phyloP scores from a whole-genome alignment of 139 green algal species.

The Yamagishiella unicocca region DNA sequence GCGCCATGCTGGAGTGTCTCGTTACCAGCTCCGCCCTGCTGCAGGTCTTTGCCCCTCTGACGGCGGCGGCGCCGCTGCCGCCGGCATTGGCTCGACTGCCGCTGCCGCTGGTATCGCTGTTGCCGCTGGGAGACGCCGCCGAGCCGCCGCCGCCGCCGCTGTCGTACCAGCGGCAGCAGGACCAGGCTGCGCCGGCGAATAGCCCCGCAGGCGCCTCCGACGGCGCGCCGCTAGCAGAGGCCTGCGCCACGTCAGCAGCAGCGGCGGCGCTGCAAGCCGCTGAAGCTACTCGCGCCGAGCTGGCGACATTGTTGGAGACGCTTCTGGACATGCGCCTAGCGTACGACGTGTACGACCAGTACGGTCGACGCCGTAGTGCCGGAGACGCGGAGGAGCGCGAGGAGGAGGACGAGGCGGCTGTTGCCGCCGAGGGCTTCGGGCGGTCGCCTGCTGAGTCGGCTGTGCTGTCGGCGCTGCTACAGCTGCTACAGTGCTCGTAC shows the following conservation, averaged over 20 bases:
- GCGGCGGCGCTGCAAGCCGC: neutral
- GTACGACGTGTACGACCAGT: constrained; percentile 33
- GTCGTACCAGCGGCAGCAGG: no score
- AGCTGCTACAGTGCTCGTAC: constrained; percentile 70
- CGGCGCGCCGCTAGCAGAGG: constrained; percentile 44
- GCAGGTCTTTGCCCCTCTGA: constrained; percentile 23
- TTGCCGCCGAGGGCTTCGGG: neutral
- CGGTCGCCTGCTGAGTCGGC: neutral
- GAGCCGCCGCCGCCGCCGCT: neutral
- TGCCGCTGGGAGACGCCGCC: constrained; percentile 7
- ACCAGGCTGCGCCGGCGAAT: no score
- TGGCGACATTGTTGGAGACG: constrained; percentile 68
- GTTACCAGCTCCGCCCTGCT: neutral
- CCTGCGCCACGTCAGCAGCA: neutral
- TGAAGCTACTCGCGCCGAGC: constrained; percentile 53
- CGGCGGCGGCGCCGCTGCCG: constrained; percentile 46
- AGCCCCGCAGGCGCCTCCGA: constrained; percentile 28
- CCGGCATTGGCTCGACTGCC: constrained; percentile 13
- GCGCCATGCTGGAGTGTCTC: constrained; percentile 7
- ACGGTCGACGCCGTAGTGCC: neutral
- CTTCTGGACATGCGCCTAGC: constrained; percentile 64
- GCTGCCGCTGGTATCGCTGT: constrained; percentile 42
- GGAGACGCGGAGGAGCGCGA: neutral
- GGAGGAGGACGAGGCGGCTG: neutral
- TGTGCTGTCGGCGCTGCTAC: constrained; percentile 60